Evolutionary conservation across 2,329 filamentous ascomycete genomes (phyloP).

Genomic region (Microthyrium microscopicum): DNA sequence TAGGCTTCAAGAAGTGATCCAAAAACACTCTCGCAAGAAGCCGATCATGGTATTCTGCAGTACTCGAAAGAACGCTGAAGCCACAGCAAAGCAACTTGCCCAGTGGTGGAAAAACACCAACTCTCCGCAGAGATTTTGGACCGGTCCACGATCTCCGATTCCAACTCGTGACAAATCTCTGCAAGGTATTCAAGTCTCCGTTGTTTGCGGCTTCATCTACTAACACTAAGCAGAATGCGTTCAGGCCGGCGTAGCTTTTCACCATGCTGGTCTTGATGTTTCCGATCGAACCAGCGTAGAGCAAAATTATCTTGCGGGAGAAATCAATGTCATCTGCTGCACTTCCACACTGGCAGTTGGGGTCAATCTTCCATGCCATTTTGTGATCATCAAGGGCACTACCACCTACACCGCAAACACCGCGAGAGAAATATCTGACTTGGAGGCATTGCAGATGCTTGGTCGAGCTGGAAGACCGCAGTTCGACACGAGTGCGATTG

Average conservation of each 20-base stretch:
- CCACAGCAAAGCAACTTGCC: constrained; percentile 50
- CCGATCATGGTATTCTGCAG: constrained; percentile 75
- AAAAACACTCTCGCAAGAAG: constrained; percentile 50
- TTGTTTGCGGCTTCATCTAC: not conserved
- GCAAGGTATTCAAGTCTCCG: not conserved
- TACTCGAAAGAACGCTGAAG: constrained; percentile 53
- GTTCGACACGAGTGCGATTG: constrained; percentile 59
- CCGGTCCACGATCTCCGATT: constrained; percentile 34
- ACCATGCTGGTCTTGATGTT: constrained; percentile 58
- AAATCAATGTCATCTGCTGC: constrained; percentile 71
- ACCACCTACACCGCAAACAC: constrained; percentile 41
- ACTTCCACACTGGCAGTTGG: constrained; percentile 75
- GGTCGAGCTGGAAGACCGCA: constrained; percentile 71
- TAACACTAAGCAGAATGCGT: constrained; percentile 22
- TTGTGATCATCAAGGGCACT: constrained; percentile 72
- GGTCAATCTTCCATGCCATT: constrained; percentile 68
- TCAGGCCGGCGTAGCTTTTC: constrained; percentile 54
- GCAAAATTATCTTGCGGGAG: constrained; percentile 47
- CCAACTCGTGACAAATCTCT: constrained; percentile 23
- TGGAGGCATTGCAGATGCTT: constrained; percentile 85
- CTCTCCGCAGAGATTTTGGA: constrained; percentile 44
- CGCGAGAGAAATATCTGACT: constrained; percentile 56
- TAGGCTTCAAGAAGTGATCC: constrained; percentile 49
- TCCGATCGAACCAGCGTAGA: constrained; percentile 52
- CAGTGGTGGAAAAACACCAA: constrained; percentile 44